Conservation (phyloP, 306 rosid genomes). For the Luffa acutangula region DNA sequence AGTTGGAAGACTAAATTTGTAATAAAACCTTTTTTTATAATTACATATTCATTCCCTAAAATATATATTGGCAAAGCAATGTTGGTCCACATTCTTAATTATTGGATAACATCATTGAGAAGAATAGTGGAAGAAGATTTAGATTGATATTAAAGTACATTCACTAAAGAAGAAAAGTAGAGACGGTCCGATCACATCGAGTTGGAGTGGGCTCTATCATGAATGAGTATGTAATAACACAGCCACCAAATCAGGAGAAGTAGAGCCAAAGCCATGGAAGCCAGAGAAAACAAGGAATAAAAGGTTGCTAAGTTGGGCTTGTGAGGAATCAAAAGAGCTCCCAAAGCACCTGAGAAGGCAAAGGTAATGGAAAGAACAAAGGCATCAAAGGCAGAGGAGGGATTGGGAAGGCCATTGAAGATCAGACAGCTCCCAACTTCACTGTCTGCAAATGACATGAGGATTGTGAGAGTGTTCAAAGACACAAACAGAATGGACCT, state of each 20-base stretch:
- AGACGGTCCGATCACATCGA: background rate
- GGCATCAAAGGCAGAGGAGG: constrained; percentile 20
- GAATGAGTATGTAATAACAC: background rate
- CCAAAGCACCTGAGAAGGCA: constrained; percentile 22
- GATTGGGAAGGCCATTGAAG: background rate
- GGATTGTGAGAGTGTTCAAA: constrained; percentile 9
- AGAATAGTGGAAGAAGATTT: background rate
- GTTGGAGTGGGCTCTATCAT: background rate
- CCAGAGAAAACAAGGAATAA: constrained; percentile 15
- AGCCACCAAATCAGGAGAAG: constrained; percentile 12
- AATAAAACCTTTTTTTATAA: too few species aligned
- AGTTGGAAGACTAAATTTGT: too few species aligned
- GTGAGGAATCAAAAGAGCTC: background rate
- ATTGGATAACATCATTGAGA: background rate
- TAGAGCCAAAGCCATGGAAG: constrained; percentile 21
- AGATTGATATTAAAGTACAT: background rate
- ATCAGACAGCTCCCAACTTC: background rate
- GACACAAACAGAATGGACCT: background rate
- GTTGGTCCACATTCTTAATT: background rate
- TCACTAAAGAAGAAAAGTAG: background rate
- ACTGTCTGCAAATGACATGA: constrained; percentile 12
- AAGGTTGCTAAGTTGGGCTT: constrained; percentile 7
- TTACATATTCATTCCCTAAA: too few species aligned
- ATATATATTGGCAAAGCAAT: too few species aligned
- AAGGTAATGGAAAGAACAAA: constrained; percentile 18